Evolutionary conservation across 208 protist genomes (phyloP).

Genomic region (Wallacemonas sp.): DNA sequence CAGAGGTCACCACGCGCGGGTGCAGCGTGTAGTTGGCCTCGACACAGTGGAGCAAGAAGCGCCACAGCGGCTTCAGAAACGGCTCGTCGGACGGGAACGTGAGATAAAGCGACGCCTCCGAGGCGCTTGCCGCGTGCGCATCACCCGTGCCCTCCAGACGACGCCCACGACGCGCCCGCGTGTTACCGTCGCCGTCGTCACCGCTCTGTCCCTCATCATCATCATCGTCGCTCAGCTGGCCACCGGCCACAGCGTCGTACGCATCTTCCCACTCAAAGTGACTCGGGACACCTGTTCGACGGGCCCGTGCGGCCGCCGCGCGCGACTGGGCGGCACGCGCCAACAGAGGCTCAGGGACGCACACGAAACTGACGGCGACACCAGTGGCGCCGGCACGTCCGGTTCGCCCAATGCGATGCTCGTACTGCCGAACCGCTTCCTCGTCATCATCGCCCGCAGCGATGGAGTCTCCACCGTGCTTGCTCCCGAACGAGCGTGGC

Average conservation of each 20-base stretch:
- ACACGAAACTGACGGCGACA: slow-evolving; percentile 93
- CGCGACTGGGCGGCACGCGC: slow-evolving; percentile 8
- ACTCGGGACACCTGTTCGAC: neutral
- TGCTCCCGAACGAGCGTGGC: slow-evolving; percentile 50
- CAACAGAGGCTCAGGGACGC: slow-evolving; percentile 50
- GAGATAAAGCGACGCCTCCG: neutral
- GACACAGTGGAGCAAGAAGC: slow-evolving; percentile 61
- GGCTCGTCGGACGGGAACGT: slow-evolving; percentile 49
- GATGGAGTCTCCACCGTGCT: too few species aligned
- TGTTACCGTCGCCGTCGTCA: slow-evolving; percentile 17
- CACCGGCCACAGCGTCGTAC: slow-evolving; percentile 13
- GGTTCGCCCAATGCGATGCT: slow-evolving; percentile 96
- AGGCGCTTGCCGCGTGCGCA: too few species aligned
- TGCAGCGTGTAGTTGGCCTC: slow-evolving; percentile 35
- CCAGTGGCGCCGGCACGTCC: slow-evolving; percentile 90
- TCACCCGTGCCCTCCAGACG: too few species aligned
- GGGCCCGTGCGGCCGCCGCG: neutral
- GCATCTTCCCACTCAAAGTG: neutral
- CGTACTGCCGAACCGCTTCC: slow-evolving; percentile 88
- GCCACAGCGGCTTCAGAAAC: slow-evolving; percentile 62
- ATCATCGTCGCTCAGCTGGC: neutral
- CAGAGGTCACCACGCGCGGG: neutral
- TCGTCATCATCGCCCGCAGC: slow-evolving; percentile 17
- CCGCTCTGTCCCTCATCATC: slow-evolving; percentile 1
- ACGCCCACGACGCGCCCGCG: neutral